Evolutionary conservation across 805 yeast genomes (phyloP), one percentile per base, ranked within the genome.

Genomic region (Wickerhamiella azyma): DNA sequence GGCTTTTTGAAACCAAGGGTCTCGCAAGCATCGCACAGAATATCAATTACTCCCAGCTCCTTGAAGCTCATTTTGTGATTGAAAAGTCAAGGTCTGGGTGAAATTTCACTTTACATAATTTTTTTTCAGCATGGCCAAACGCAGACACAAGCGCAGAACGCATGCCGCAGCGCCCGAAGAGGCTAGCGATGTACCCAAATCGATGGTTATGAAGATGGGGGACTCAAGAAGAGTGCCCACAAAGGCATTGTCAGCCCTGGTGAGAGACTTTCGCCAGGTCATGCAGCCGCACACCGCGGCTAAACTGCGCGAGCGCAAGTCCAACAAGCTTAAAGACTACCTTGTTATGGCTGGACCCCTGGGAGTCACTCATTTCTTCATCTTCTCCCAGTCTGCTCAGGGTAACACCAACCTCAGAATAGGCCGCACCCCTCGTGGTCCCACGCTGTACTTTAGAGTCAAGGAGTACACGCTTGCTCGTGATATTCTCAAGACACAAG

Each of bases 281-380:
- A 86, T 92, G 96, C 92, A 85, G 60, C 98, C 98, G 11, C 94
- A 89, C 58, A 92, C 98, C 2, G 96, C 97, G 10, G 77, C 85
- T 56, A 82, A 77, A 53, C 71, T 92, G 49, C 73, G 79, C 52
- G 98, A 92, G 65, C 71, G 97, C 43, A 85, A 84, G 60, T 70
- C 84, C 35, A 92, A 92, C 64, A 83, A 79, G 59, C 69, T 92
- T 53, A 85, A 82, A 62, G 98, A 89, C 65, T 92, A 82, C 56
- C 75, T 88, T n/a, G 94, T 85, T n/a, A 88, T 92, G 96, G 84
- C 96, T 33, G 97, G 97, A 5, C 97, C 97, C 11, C 69, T 92
- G 38, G 94, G 94, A 24, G 95, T 92, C 18, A 73, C 89, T 6
- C 95, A 89, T 64, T 65, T 92, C 58, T 76, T 92, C 65, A 69